Conservation (phyloP, 208 protist species). For the Leishmania aethiopica region DNA sequence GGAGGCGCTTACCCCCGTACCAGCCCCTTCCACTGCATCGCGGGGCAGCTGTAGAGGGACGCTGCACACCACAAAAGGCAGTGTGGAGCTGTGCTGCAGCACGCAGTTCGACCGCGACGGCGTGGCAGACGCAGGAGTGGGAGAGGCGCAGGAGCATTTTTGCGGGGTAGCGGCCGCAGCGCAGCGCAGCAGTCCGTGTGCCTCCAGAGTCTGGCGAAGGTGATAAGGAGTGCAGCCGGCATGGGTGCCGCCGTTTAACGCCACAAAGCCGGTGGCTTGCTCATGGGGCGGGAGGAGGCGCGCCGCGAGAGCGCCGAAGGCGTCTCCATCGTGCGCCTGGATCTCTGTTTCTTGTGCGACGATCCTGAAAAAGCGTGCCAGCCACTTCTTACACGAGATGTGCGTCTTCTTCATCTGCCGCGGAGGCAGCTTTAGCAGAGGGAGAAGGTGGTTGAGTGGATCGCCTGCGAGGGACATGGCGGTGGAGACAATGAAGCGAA, state of each 20-base stretch:
- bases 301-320: not conserved
- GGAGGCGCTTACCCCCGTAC: not conserved
- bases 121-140: not conserved
- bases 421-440: constrained; percentile 12
- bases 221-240: constrained; percentile 49
- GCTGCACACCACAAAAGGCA: constrained; percentile 37
- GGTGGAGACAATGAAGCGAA: not conserved
- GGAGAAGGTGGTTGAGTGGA: not conserved
- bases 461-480: not conserved
- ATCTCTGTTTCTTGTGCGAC: not conserved
- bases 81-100: constrained; percentile 31
- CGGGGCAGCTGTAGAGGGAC: constrained; percentile 7
- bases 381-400: constrained; percentile 25
- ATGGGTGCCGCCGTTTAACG: constrained; percentile 62
- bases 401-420: constrained; percentile 27
- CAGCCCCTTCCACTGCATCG: not conserved
- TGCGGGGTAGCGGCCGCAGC: not conserved
- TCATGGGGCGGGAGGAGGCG: not conserved
- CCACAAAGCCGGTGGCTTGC: constrained; percentile 45
- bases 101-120: not conserved
- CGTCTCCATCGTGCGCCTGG: not conserved
- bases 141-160: not conserved
- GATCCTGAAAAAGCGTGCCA: constrained; percentile 22
- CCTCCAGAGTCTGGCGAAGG: constrained; percentile 35
- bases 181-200: constrained; percentile 18